Evolutionary conservation across 2,329 filamentous ascomycete genomes (phyloP).

Genomic region (Penicillium hesseltinei): DNA sequence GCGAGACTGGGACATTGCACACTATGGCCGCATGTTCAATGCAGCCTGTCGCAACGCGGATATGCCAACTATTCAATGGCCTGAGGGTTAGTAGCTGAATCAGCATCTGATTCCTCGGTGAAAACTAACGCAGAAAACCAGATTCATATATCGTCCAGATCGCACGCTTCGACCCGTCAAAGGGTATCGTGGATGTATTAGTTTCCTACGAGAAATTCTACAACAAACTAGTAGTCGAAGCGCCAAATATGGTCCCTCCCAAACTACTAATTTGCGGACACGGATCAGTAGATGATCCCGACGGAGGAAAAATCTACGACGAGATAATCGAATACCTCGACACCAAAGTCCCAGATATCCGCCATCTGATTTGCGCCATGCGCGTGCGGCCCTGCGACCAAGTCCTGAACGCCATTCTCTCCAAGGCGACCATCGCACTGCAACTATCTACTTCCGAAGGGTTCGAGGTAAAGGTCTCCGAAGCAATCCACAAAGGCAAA

Average conservation of each 20-base stretch:
- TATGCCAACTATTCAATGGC: slow-evolving; percentile 40
- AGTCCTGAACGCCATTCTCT: slow-evolving; percentile 72
- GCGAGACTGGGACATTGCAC: slow-evolving; percentile 66
- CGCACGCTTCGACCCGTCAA: slow-evolving; percentile 78
- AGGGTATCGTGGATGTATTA: slow-evolving; percentile 76
- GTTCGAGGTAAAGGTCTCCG: slow-evolving; percentile 83
- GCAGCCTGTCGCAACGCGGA: slow-evolving; percentile 59
- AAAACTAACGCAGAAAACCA: slow-evolving; percentile 48
- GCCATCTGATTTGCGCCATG: slow-evolving; percentile 69
- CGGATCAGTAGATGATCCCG: slow-evolving; percentile 77
- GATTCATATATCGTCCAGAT: slow-evolving; percentile 76
- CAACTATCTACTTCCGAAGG: slow-evolving; percentile 80
- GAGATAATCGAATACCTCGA: slow-evolving; percentile 68
- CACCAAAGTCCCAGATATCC: slow-evolving; percentile 59
- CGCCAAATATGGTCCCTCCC: slow-evolving; percentile 56
- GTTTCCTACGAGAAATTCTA: slow-evolving; percentile 72
- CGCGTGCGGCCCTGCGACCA: slow-evolving; percentile 76
- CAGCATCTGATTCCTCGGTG: slow-evolving; percentile 20
- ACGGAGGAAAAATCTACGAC: slow-evolving; percentile 70
- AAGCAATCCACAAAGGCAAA: slow-evolving; percentile 75
- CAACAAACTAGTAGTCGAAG: slow-evolving; percentile 54
- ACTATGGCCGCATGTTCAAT: slow-evolving; percentile 74
- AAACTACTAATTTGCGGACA: slow-evolving; percentile 76
- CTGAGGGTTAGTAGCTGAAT: slow-evolving; percentile 30
- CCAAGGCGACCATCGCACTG: slow-evolving; percentile 69